Conservation (phyloP, 2,329 filamentous ascomycete species). For the Sporothrix brunneoviolacea region DNA sequence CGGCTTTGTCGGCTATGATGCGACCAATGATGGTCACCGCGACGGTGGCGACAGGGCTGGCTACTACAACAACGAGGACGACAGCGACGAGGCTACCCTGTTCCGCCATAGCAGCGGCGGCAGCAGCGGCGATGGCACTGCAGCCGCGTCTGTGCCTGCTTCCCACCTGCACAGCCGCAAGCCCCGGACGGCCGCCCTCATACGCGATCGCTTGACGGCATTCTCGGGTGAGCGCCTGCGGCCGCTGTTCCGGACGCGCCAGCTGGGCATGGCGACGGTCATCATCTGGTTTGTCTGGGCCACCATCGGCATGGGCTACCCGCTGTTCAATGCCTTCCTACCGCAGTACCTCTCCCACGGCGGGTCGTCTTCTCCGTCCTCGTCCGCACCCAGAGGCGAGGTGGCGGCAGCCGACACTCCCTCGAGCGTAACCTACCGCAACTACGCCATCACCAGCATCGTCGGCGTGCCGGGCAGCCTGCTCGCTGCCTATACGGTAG, state of each 20-base stretch:
- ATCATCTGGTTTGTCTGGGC: slow-evolving; percentile 76
- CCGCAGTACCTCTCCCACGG: slow-evolving; percentile 71
- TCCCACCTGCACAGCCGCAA: neutral
- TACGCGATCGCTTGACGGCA: slow-evolving; percentile 54
- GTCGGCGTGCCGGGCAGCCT: slow-evolving; percentile 72
- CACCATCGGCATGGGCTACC: slow-evolving; percentile 78
- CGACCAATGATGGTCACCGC: neutral
- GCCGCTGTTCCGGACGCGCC: slow-evolving; percentile 55
- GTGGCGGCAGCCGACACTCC: slow-evolving; percentile 23
- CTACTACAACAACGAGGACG: no score
- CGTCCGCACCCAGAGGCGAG: slow-evolving; percentile 26
- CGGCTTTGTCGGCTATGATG: slow-evolving; percentile 10
- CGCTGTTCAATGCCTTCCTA: slow-evolving; percentile 85
- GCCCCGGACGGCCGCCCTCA: slow-evolving; percentile 29
- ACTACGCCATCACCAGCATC: slow-evolving; percentile 74
- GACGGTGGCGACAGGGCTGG: neutral
- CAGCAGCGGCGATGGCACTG: neutral
- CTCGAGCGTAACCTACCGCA: slow-evolving; percentile 59
- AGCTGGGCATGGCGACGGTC: slow-evolving; percentile 43
- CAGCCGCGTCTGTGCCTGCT: neutral
- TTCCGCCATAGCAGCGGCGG: slow-evolving; percentile 8
- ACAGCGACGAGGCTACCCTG: neutral
- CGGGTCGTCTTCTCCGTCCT: slow-evolving; percentile 25
- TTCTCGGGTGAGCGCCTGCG: slow-evolving; percentile 63
- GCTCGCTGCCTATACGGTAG: slow-evolving; percentile 65